Base-by-base conservation (phyloP, 2,329 filamentous ascomycete genomes). In the Akanthomyces lecanii region DNA sequence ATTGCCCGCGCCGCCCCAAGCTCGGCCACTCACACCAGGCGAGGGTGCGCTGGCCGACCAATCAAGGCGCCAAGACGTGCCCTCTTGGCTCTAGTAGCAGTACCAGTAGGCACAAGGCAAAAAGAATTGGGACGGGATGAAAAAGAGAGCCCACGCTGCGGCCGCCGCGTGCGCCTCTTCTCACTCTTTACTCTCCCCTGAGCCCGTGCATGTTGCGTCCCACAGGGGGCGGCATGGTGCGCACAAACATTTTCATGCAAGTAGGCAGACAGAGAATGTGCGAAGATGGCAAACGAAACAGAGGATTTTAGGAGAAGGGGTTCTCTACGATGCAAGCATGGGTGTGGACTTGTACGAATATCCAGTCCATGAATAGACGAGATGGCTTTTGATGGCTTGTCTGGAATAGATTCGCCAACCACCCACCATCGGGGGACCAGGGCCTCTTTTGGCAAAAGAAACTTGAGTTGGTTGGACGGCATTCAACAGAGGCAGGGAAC, bases 161-260 rank as follows among this genome's bases (percentile, higher is more conserved):
- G 28, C 28, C 28, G 28, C 28, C 28, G 28, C 28, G 28, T 30
- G 28, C 28, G 28, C 28, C 28, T 30, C 28, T 21, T 21, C 21
- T 21, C 21, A 21, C 21, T 21, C 28, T 30, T 33, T 10, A 18
- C 33, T 21, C 33, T 54, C 51, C 51, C 51, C 44, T 36, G 45
- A 51, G 47, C 56, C 33, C 45, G 56, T 60, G 56, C 45, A 58
- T 58, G 7, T 33, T 58, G 44, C 44, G 33, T 48, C 30, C 28
- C 42, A 25, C 44, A 18, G 10, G 8, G 51, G 25, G 36, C 40
- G n/a, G 28, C 50, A 52, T 52, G 18, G 25, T 52, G 18, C n/a
- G 50, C 30, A n/a, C 48, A n/a, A 11, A 28, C 23, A 28, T 11
- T 30, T 30, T 30, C 23, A 16, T 28, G 28, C 21, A 40, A 16